Base-by-base conservation (phyloP, 139 green algal species). In the Chlamydomonas incerta region DNA sequence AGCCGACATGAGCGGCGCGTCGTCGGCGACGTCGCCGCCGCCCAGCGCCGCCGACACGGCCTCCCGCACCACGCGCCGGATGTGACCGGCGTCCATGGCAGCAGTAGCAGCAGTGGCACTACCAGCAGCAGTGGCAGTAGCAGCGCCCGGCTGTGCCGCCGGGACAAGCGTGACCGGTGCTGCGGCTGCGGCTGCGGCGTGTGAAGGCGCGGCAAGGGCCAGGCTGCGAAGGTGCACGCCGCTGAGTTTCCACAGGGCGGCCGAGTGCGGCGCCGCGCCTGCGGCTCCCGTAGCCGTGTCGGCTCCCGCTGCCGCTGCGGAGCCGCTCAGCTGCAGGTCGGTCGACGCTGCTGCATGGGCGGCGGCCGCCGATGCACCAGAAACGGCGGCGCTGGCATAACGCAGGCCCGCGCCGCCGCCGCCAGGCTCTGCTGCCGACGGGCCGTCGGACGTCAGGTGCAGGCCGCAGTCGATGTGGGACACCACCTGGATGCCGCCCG, bases 1-100 rank as follows among this genome's bases (percentile, higher is more conserved):
- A 5, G 92, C 91, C 26, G 87, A 87, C 90, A 94, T 93, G 28
- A 95, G 82, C 11, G 93, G 93, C 23, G 81, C 72, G n/a, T 92
- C 74, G 35, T 74, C 46, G 2, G 57, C 90, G 52, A 92, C 55
- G 9, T 50, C 41, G 8, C 41, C 41, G 55, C 55, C 37, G 14
- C 85, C 77, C 20, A 86, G 37, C 20, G 63, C 70, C 41, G 77
- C 70, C 37, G 24, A 8, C 10, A 83, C 70, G 17, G 47, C 68
- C 72, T 69, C 62, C 13, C 81, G 65, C 34, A 94, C 57, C 37
- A 94, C 65, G 31, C 75, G 83, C 17, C 85, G 85, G 31, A 85
- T 75, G 37, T 75, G 79, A 20, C 84, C 72, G 33, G 47, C 82
- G 21, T 80, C 75, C 86, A 90, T 23, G 15, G 34, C 73, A 23